phyloP scores from a whole-genome alignment of 352 stramenopile genomes.

The Globisporangium heterothallicum region DNA sequence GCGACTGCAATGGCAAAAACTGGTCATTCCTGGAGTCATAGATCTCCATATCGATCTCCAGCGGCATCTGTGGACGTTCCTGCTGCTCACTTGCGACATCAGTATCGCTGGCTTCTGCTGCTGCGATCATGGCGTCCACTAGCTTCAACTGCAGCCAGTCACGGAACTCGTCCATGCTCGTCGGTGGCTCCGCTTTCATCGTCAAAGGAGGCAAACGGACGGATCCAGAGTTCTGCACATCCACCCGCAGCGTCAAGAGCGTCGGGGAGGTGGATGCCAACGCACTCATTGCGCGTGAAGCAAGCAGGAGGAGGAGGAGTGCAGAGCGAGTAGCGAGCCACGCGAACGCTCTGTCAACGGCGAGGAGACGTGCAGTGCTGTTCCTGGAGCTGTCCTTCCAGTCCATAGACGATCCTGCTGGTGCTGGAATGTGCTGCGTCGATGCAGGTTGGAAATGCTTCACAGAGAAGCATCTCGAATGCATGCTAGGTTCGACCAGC shows the following conservation, averaged over 20 bases:
- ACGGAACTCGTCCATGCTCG: conserved; percentile 5
- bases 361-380: neutral
- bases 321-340: neutral
- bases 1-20: conserved; percentile 22
- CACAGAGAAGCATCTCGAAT: too few species aligned
- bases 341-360: neutral
- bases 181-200: conserved; percentile 2
- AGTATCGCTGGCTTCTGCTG: too few species aligned
- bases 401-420: neutral
- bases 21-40: conserved; percentile 29
- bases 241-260: conserved; percentile 13
- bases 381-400: neutral
- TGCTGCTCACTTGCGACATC: neutral
- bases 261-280: neutral
- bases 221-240: conserved; percentile 11
- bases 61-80: neutral
- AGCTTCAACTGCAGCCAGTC: conserved; percentile 1
- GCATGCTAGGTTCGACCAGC: too few species aligned
- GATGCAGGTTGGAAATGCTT: too few species aligned
- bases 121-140: neutral
- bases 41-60: conserved; percentile 33
- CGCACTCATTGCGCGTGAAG: neutral
- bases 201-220: conserved; percentile 5
- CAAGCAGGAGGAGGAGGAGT: neutral
- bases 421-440: too few species aligned